Evolutionary conservation across 2,329 filamentous ascomycete species (phyloP).

Genomic region (Aspergillus brasiliensis): DNA sequence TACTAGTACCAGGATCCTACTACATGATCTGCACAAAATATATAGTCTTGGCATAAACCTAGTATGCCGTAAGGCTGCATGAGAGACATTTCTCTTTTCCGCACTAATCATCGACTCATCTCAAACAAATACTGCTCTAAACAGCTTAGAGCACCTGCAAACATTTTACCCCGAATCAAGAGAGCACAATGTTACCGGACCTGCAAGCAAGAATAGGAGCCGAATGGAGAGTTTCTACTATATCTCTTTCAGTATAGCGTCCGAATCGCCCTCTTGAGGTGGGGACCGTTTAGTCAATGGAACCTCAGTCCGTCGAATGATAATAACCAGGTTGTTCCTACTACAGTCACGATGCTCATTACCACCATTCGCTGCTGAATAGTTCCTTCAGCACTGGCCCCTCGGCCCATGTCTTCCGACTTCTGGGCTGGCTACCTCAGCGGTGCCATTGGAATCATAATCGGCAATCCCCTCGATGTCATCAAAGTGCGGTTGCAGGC

Average conservation of each 20-base stretch:
- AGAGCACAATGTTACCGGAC: too few relatives aligned
- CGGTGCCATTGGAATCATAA: constrained; percentile 80
- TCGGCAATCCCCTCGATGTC: constrained; percentile 83
- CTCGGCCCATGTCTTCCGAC: constrained; percentile 70
- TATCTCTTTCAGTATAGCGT: constrained; percentile 4
- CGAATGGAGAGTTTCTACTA: neutral
- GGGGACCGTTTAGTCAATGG: constrained; percentile 7
- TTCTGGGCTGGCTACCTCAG: constrained; percentile 94
- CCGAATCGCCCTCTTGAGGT: neutral
- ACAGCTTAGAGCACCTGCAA: too few relatives aligned
- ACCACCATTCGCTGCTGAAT: neutral
- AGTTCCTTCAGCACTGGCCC: neutral
- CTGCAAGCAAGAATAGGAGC: neutral
- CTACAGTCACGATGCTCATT: neutral
- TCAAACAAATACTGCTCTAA: neutral
- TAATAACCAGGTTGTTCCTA: neutral
- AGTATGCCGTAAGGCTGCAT: neutral
- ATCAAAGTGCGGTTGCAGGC: constrained; percentile 82
- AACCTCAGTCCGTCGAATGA: neutral
- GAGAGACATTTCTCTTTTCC: neutral
- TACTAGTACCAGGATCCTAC: neutral
- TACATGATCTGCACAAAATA: neutral
- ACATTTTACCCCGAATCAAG: too few relatives aligned
- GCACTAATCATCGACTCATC: neutral
- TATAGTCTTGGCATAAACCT: neutral